Conservation (phyloP, 768 basidiomycete genomes). For the Agaricus blazei region DNA sequence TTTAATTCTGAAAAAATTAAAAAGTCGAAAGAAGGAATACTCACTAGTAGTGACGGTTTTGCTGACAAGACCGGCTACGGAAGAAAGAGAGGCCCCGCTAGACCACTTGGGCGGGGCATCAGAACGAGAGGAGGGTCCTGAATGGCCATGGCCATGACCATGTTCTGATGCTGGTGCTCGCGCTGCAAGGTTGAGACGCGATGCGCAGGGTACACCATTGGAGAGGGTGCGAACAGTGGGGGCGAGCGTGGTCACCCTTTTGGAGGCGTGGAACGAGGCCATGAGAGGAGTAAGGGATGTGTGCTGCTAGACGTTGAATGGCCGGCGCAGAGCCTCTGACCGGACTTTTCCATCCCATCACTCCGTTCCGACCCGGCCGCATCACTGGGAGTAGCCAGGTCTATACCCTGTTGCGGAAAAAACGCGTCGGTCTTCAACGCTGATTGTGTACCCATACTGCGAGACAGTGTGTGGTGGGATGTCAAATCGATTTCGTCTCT, state of each 20-base stretch:
- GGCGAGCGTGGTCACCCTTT: slow-evolving; percentile 77
- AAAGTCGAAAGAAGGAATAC: slow-evolving; percentile 16
- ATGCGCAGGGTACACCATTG: slow-evolving; percentile 73
- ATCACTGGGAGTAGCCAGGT: not conserved
- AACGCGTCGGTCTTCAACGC: too few relatives aligned
- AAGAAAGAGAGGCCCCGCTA: slow-evolving; percentile 43
- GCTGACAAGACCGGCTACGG: slow-evolving; percentile 52
- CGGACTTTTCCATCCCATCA: slow-evolving; percentile 28
- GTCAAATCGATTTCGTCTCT: too few relatives aligned
- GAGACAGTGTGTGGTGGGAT: too few relatives aligned
- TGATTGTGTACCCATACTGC: too few relatives aligned
- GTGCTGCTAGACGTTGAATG: slow-evolving; percentile 16
- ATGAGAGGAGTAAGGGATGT: slow-evolving; percentile 33
- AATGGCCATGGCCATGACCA: slow-evolving; percentile 58
- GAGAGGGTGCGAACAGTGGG: slow-evolving; percentile 79
- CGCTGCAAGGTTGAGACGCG: slow-evolving; percentile 68
- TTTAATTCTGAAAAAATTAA: slow-evolving; percentile 9
- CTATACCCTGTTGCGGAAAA: too few relatives aligned
- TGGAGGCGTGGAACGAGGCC: slow-evolving; percentile 68
- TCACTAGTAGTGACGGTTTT: slow-evolving; percentile 62
- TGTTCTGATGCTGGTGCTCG: slow-evolving; percentile 60
- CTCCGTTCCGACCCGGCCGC: slow-evolving; percentile 39
- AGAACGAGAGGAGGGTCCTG: slow-evolving; percentile 46
- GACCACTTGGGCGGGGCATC: slow-evolving; percentile 63
- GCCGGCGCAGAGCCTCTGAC: slow-evolving; percentile 15